A percentile compares a stretch with the other conserved stretches of the same genome.
Evolutionary conservation across 768 basidiomycete species (phyloP).

Genomic region (Naematelia encephala): DNA sequence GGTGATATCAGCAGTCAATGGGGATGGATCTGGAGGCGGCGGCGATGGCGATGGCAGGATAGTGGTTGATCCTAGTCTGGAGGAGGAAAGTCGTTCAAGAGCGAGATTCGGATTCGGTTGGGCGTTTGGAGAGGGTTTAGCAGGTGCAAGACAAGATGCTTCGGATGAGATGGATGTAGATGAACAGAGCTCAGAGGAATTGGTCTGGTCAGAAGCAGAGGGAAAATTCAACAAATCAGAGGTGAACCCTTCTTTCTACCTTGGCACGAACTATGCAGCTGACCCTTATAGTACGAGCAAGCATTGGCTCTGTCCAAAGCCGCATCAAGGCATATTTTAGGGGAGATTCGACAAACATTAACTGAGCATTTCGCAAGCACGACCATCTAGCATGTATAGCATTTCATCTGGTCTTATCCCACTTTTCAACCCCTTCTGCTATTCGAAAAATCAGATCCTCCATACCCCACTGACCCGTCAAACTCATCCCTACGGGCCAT

Average conservation of each 20-base stretch:
- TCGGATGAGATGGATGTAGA: slow-evolving; percentile 5
- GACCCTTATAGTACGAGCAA: slow-evolving; percentile 18
- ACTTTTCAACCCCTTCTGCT: slow-evolving; percentile 25
- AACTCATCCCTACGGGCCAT: slow-evolving; percentile 79
- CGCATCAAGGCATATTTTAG: slow-evolving; percentile 21
- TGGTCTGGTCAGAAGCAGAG: slow-evolving; percentile 44
- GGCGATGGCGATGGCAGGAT: slow-evolving; percentile 22
- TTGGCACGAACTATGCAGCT: neutral
- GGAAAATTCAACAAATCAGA: slow-evolving; percentile 32
- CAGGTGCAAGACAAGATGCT: neutral
- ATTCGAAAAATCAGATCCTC: slow-evolving; percentile 41
- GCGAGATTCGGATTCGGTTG: slow-evolving; percentile 40
- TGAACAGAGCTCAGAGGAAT: slow-evolving; percentile 20
- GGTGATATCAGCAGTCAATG: no score
- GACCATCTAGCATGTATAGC: neutral
- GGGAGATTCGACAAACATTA: slow-evolving; percentile 13
- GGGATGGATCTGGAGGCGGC: no score
- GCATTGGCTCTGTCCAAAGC: slow-evolving; percentile 22
- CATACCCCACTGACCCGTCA: slow-evolving; percentile 83
- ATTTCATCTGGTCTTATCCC: neutral
- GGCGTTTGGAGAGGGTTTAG: slow-evolving; percentile 39
- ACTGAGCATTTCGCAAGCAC: slow-evolving; percentile 11
- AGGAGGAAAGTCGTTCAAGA: slow-evolving; percentile 42
- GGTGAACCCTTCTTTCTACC: slow-evolving; percentile 15
- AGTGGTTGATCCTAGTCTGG: slow-evolving; percentile 47